Evolutionary conservation across 306 rosid genomes (phyloP), one percentile per base, ranked within the genome.

Genomic region (Prunus kanzakura): DNA sequence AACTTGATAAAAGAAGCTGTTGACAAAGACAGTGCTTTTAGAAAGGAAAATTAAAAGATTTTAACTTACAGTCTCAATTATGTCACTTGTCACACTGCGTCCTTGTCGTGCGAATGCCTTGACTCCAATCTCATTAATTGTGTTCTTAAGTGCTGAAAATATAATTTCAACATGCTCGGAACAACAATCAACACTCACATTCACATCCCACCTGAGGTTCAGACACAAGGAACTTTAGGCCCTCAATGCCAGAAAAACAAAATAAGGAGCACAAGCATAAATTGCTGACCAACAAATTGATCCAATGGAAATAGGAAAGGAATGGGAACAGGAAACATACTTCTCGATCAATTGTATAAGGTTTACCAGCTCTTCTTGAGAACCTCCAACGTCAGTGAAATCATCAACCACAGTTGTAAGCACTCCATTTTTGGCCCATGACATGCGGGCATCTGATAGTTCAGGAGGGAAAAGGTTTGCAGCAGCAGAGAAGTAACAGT

Each of bases 331-430:
- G 57, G 19, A 78, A 81, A 64, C 75, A 46, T 89, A 94, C 98
- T 86, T 80, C 82, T 90, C 87, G 45, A 94, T 78, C 64, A 94
- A 80, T 64, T 82, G 88, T 74, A 92, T 82, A 45, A 94, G 97
- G 82, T 89, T 87, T 69, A 81, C 46, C 55, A 84, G 76, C 81
- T 94, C 97, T 78, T 87, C 91, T 74, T 86, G 82, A 47, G 96
- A 85, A 75, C 95, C 82, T 16, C 95, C 91, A 60, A 88, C 75
- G n/a, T 92, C 96, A 82, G 82, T 90, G 88, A 95, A 95, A 83
- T 94, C 97, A 84, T 92, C 97, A 13, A 95, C 93, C 76, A 85
- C 90, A 62, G 98, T 90, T 47, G 89, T 74, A 43, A 94, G 96
- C 61, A 92, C 89, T 52, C 92, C 95, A 50, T 69, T 87, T 78